A percentile compares a stretch with the other conserved stretches of the same genome.
phyloP scores from a whole-genome alignment of 106 monocot species.

The Agapanthus africanus region DNA sequence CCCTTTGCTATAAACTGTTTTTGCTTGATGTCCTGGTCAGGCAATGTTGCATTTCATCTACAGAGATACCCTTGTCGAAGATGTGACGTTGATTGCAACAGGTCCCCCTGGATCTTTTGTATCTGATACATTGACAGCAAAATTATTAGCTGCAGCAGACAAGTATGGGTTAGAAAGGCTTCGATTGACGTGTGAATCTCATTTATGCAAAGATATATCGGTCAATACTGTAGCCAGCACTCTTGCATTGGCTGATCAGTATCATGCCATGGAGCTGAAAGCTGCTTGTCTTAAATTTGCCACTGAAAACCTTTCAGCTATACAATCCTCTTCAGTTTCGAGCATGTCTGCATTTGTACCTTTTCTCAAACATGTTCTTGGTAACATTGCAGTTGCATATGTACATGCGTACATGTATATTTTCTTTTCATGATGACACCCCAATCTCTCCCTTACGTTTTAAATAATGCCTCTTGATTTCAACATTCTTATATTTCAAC shows the following conservation, averaged over 20 bases:
- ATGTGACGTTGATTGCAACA: constrained; percentile 41
- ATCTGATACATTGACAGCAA: constrained; percentile 60
- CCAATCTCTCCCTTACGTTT: background rate
- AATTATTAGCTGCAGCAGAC: constrained; percentile 72
- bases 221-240: constrained; percentile 69
- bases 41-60: constrained; percentile 94
- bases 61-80: constrained; percentile 63
- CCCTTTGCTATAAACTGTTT: background rate
- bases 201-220: constrained; percentile 86
- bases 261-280: constrained; percentile 54
- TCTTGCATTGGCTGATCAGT: constrained; percentile 80
- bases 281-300: constrained; percentile 51
- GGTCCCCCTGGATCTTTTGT: constrained; percentile 36
- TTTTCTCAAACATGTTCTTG: background rate
- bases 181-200: constrained; percentile 68
- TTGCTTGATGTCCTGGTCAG: constrained; percentile 24
- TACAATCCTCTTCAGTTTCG: constrained; percentile 5
- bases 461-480: background rate
- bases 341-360: background rate
- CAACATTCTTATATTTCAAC: background rate
- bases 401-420: too few relatives aligned
- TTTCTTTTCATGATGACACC: too few relatives aligned
- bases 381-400: background rate
- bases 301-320: constrained; percentile 76
- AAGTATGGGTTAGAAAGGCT: constrained; percentile 75